Percentiles rank a stretch among this genome's conserved stretches.
Evolutionary conservation across 2,329 filamentous ascomycete genomes (phyloP).

Genomic region (Elsinoe fawcettii): DNA sequence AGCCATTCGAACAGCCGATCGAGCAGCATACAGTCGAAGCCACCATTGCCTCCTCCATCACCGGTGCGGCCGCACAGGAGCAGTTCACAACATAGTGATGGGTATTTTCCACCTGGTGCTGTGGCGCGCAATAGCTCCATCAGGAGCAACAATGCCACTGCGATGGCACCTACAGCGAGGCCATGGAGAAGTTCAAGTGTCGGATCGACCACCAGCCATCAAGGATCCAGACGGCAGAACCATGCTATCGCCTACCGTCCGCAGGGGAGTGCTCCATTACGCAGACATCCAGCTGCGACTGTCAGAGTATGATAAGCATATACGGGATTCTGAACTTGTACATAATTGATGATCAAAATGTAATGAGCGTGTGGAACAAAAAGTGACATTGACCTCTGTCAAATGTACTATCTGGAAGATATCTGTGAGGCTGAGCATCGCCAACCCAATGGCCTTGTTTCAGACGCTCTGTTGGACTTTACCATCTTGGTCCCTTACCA

Average conservation of each 20-base stretch:
- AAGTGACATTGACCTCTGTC: not conserved
- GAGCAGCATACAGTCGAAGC: not conserved
- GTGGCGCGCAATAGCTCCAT: not conserved
- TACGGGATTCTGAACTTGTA: not conserved
- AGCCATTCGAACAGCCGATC: not conserved
- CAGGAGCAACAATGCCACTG: not conserved
- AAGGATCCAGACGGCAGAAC: not conserved
- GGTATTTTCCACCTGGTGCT: not conserved
- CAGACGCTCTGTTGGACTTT: not conserved
- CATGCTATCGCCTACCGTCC: not conserved
- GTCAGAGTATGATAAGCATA: not conserved
- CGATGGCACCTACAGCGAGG: not conserved
- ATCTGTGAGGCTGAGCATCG: not conserved
- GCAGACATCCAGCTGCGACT: not conserved
- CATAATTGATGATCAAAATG: not conserved
- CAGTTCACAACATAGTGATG: not conserved
- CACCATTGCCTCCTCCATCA: not conserved
- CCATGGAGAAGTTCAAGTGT: not conserved
- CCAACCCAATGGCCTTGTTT: not conserved
- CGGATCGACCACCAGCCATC: not conserved
- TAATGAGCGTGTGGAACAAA: not conserved
- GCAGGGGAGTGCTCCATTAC: not conserved
- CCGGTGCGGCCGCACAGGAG: slow-evolving; percentile 1
- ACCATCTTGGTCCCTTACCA: not conserved
- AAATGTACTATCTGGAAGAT: not conserved